These are phyloP conservation scores for Hypomontagnella monticulosa DNA, from an alignment of 495 filamentous ascomycete species.

Conservation along the genomic window DNA sequence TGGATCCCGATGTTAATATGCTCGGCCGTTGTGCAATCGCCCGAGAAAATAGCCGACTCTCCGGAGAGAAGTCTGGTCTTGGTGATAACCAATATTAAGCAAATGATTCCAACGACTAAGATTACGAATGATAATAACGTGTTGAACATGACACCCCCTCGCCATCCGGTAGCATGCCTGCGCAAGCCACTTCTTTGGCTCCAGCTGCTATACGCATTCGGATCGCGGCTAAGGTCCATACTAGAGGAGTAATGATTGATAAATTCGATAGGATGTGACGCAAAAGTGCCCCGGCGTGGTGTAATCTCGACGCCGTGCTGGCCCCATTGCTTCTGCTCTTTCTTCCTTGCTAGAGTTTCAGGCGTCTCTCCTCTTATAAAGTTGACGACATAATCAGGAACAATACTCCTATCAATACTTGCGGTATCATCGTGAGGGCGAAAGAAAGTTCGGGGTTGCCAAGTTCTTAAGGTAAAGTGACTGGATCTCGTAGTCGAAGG, in stretches of 20 bases:
- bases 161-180: constrained; percentile 49
- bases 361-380: constrained; percentile 57
- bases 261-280: constrained; percentile 51
- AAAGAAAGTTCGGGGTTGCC: constrained; percentile 43
- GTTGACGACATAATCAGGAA: constrained; percentile 59
- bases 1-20: constrained; percentile 51
- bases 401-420: constrained; percentile 49
- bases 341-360: constrained; percentile 53
- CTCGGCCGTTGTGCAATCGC: constrained; percentile 46
- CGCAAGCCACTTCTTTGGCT: constrained; percentile 39
- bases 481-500: constrained; percentile 43
- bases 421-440: constrained; percentile 42
- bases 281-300: constrained; percentile 37
- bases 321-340: constrained; percentile 50
- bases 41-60: constrained; percentile 47
- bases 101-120: constrained; percentile 51
- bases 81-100: constrained; percentile 50
- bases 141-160: constrained; percentile 53
- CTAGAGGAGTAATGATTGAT: constrained; percentile 38
- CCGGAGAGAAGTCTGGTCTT: constrained; percentile 43
- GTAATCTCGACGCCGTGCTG: constrained; percentile 46
- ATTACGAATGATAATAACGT: constrained; percentile 49
- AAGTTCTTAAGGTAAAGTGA: constrained; percentile 43
- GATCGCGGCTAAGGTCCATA: constrained; percentile 13
- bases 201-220: constrained; percentile 29